Percentiles rank a stretch among this genome's conserved stretches.
Evolutionary conservation across 2,329 filamentous ascomycete species (phyloP).

Genomic region (Aspergillus aculeatus): DNA sequence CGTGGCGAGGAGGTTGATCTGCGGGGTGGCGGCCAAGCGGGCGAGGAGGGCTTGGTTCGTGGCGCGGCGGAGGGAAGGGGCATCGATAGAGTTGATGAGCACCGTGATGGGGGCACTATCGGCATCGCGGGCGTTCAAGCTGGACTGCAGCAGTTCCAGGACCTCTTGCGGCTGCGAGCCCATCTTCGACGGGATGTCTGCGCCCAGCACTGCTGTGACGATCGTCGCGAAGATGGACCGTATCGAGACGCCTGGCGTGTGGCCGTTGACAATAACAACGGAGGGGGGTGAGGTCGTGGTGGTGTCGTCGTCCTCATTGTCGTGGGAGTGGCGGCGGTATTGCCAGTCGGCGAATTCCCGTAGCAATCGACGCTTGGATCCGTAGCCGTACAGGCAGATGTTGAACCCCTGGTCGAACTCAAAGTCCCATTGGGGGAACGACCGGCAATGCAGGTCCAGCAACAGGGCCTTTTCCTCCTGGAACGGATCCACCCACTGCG

Average conservation of each 20-base stretch:
- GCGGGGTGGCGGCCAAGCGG: slow-evolving; percentile 70
- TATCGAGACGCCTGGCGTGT: slow-evolving; percentile 52
- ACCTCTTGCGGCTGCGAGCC: slow-evolving; percentile 68
- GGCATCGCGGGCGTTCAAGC: slow-evolving; percentile 54
- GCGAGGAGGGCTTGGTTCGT: slow-evolving; percentile 71
- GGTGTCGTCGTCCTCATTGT: slow-evolving; percentile 19
- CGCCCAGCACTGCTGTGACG: slow-evolving; percentile 57
- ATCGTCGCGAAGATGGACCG: slow-evolving; percentile 57
- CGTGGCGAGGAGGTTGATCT: slow-evolving; percentile 72
- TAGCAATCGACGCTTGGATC: slow-evolving; percentile 77
- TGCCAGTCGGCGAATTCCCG: slow-evolving; percentile 72
- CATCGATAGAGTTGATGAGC: slow-evolving; percentile 84
- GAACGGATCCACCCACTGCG: slow-evolving; percentile 67
- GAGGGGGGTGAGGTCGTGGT: slow-evolving; percentile 43
- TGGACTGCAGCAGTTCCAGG: slow-evolving; percentile 63
- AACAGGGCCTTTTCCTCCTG: slow-evolving; percentile 68
- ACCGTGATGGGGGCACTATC: slow-evolving; percentile 56
- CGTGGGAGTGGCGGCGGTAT: slow-evolving; percentile 46
- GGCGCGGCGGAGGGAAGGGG: slow-evolving; percentile 69
- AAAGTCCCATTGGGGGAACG: slow-evolving; percentile 89
- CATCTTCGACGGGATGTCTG: slow-evolving; percentile 48
- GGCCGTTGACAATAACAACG: slow-evolving; percentile 86
- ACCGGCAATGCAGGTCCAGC: slow-evolving; percentile 71
- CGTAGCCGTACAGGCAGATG: slow-evolving; percentile 87
- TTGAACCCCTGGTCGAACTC: slow-evolving; percentile 85